phyloP scores from a whole-genome alignment of 306 rosid species.

The Sphenostylis stenocarpa region DNA sequence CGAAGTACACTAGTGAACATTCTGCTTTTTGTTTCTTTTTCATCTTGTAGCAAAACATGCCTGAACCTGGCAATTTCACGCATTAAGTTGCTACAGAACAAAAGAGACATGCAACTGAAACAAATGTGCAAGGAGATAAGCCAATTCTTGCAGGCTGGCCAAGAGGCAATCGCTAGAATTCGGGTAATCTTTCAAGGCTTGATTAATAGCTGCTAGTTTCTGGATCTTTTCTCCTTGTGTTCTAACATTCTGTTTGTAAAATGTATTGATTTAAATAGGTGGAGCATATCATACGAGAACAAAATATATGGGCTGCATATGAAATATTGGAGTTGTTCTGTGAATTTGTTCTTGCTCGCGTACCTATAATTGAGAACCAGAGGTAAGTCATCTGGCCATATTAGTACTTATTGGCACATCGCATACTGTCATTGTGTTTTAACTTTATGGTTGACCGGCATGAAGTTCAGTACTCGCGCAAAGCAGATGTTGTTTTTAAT shows the following conservation, averaged over 20 bases:
- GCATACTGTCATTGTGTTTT: background rate
- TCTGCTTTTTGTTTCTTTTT: background rate
- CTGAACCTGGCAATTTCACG: conserved; percentile 82
- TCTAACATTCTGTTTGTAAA: conserved; percentile 15
- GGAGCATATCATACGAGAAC: conserved; percentile 96
- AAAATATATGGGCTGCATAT: conserved; percentile 86
- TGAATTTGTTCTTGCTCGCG: conserved; percentile 92
- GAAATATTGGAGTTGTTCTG: conserved; percentile 96
- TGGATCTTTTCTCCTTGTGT: background rate
- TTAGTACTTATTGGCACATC: conserved; percentile 18
- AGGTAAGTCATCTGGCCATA: conserved; percentile 49
- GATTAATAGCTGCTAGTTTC: conserved; percentile 2
- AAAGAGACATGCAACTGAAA: conserved; percentile 85
- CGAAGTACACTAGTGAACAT: background rate
- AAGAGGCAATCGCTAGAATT: conserved; percentile 90
- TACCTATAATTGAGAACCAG: conserved; percentile 87
- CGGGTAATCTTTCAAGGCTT: conserved; percentile 59
- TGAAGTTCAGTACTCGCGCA: background rate
- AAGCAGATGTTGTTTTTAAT: background rate
- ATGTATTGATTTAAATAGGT: conserved; percentile 55
- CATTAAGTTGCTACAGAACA: conserved; percentile 90
- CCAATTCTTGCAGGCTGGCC: conserved; percentile 95
- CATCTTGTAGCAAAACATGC: conserved; percentile 74
- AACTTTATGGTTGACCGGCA: conserved; percentile 4
- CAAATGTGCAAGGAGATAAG: conserved; percentile 94